phyloP scores from a whole-genome alignment of 805 yeast species.

The Candida xyloterini region DNA sequence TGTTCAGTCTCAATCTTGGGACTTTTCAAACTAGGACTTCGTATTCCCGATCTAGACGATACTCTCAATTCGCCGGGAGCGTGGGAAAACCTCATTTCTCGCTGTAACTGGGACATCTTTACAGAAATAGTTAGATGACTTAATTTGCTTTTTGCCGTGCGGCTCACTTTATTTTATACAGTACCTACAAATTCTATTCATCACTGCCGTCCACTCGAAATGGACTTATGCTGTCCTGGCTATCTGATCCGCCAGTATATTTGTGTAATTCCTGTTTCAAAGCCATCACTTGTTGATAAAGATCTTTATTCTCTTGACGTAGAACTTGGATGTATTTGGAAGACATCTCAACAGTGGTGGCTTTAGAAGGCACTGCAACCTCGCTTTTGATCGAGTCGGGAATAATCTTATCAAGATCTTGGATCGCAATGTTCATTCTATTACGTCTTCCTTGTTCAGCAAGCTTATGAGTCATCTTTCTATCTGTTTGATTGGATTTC shows the following conservation, averaged over 20 bases:
- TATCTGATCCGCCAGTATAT: conserved; percentile 3
- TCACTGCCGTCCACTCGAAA: conserved; percentile 13
- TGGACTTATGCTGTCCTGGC: conserved; percentile 21
- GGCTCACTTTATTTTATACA: conserved; percentile 2
- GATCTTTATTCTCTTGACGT: conserved; percentile 34
- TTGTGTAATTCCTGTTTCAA: conserved; percentile 27
- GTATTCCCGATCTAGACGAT: conserved; percentile 14
- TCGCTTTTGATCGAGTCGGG: conserved; percentile 58
- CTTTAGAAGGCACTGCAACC: conserved; percentile 77
- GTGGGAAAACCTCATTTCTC: conserved; percentile 14
- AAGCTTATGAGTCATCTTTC: conserved; percentile 76
- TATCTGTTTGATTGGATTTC: conserved; percentile 32
- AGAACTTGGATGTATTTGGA: conserved; percentile 60
- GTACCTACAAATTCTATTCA: conserved; percentile 2
- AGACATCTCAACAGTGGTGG: conserved; percentile 92
- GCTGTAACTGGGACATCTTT: conserved; percentile 22
- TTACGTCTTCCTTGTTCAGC: conserved; percentile 97
- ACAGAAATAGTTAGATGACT: neutral
- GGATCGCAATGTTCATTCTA: conserved; percentile 83
- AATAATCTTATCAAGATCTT: conserved; percentile 64
- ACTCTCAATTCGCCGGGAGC: conserved; percentile 16
- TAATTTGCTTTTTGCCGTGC: conserved; percentile 3
- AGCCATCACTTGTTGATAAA: conserved; percentile 37
- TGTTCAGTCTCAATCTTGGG: conserved; percentile 14
- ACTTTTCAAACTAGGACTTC: conserved; percentile 14